Percentiles rank a stretch among this genome's conserved stretches.
phyloP scores from a whole-genome alignment of 129 eudicot species.

The Oenanthe sinensis region DNA sequence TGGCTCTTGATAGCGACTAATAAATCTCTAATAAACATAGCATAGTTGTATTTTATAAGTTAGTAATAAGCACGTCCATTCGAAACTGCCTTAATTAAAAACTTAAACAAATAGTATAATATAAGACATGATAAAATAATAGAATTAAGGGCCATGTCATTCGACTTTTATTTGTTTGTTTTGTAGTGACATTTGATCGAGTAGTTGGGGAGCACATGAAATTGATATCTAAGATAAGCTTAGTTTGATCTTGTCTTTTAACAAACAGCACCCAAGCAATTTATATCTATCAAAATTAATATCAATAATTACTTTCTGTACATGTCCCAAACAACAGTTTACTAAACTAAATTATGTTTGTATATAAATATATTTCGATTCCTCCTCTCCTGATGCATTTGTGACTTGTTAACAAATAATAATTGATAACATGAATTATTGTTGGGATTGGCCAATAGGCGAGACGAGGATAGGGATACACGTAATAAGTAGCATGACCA shows the following conservation, averaged over 20 bases:
- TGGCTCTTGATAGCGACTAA: background rate
- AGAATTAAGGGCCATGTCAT: background rate
- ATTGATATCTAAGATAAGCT: background rate
- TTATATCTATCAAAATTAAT: background rate
- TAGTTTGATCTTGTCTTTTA: background rate
- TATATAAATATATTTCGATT: no score
- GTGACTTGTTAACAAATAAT: no score
- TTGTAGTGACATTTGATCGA: background rate
- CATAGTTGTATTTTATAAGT: background rate
- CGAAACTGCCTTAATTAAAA: background rate
- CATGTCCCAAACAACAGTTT: background rate
- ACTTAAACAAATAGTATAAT: background rate
- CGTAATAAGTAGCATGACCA: background rate
- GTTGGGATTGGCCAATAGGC: background rate
- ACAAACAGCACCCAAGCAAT: background rate
- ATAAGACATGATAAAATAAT: background rate
- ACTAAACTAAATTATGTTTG: background rate
- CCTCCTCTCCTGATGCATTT: no score
- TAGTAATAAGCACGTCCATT: constrained; percentile 1
- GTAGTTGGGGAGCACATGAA: background rate
- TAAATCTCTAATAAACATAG: background rate
- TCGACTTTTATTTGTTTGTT: background rate
- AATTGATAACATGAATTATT: background rate
- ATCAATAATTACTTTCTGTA: no score
- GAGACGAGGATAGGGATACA: background rate